Conservation (phyloP, 257 asterid species). For the Penstemon eatonii region DNA sequence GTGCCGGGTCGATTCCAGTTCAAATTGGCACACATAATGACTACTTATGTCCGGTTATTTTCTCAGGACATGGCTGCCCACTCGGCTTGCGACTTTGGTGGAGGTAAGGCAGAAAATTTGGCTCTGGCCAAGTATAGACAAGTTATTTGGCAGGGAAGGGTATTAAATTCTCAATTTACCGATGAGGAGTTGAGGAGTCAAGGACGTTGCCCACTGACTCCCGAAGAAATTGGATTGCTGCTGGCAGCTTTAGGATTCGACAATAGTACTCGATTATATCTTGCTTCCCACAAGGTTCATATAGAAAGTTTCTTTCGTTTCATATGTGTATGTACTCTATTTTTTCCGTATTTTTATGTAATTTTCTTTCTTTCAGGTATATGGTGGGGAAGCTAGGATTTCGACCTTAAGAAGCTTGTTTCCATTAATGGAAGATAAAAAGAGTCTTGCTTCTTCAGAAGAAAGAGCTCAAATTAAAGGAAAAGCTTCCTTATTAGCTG, state of each 20-base stretch:
- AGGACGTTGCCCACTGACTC: slow-evolving; percentile 97
- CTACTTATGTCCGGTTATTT: slow-evolving; percentile 16
- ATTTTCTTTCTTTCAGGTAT: slow-evolving; percentile 50
- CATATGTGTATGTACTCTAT: neutral
- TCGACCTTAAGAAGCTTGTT: slow-evolving; percentile 70
- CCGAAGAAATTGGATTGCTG: slow-evolving; percentile 95
- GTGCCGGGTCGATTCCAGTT: too few species aligned
- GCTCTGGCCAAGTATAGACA: slow-evolving; percentile 96
- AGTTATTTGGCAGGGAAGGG: slow-evolving; percentile 97
- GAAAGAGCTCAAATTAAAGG: slow-evolving; percentile 84
- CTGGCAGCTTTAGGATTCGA: slow-evolving; percentile 96
- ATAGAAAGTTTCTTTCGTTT: slow-evolving; percentile 8
- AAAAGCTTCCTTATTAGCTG: slow-evolving; percentile 91
- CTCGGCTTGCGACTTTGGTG: slow-evolving; percentile 99
- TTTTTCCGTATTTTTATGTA: neutral
- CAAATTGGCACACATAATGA: too few species aligned
- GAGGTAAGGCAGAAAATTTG: slow-evolving; percentile 94
- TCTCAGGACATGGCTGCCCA: slow-evolving; percentile 99
- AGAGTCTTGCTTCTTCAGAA: slow-evolving; percentile 81
- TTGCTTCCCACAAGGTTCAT: slow-evolving; percentile 92
- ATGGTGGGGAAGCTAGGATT: slow-evolving; percentile 92
- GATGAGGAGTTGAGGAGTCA: slow-evolving; percentile 96
- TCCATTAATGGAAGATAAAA: slow-evolving; percentile 92
- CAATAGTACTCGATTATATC: slow-evolving; percentile 83
- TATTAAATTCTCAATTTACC: slow-evolving; percentile 88